These are phyloP conservation scores for Auricularia auricula-judae DNA, from an alignment of 768 basidiomycete genomes.

Conservation along the genomic window DNA sequence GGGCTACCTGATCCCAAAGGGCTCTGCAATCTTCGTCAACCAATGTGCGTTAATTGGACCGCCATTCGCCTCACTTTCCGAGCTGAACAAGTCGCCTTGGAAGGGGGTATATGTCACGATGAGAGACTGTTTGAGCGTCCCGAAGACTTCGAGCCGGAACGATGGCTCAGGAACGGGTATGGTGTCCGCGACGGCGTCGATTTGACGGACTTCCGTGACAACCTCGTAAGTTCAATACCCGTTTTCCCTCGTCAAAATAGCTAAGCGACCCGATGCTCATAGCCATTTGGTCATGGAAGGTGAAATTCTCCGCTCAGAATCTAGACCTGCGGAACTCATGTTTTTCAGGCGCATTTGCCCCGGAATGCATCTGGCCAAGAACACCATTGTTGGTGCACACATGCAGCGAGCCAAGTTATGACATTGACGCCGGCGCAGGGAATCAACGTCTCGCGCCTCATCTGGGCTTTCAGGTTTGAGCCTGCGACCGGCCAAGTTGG, in stretches of 20 bases:
- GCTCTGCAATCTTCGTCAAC: slow-evolving; percentile 16
- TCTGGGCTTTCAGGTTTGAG: slow-evolving; percentile 22
- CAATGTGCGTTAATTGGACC: slow-evolving; percentile 10
- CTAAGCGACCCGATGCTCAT: too few relatives aligned
- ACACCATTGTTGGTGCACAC: slow-evolving; percentile 9
- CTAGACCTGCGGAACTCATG: too few relatives aligned
- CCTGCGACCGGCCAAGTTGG: slow-evolving; percentile 5
- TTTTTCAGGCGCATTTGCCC: slow-evolving; percentile 14
- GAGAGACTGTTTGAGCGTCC: slow-evolving; percentile 28
- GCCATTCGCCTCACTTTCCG: not conserved
- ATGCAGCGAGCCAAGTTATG: not conserved
- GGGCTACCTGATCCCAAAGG: slow-evolving; percentile 3
- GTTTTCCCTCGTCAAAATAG: not conserved
- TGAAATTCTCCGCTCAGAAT: too few relatives aligned
- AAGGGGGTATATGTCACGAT: slow-evolving; percentile 20
- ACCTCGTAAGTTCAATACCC: not conserved
- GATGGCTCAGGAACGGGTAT: slow-evolving; percentile 22
- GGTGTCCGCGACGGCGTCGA: slow-evolving; percentile 11
- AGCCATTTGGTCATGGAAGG: too few relatives aligned
- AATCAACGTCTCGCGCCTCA: slow-evolving; percentile 17
- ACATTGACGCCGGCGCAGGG: slow-evolving; percentile 5
- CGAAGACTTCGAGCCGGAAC: slow-evolving; percentile 36
- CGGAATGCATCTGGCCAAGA: slow-evolving; percentile 14
- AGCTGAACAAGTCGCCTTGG: too few relatives aligned
- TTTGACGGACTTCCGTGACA: not conserved